Evolutionary conservation across 345 rosid genomes (phyloP).

Genomic region (Eucalyptus erythrocorys): DNA sequence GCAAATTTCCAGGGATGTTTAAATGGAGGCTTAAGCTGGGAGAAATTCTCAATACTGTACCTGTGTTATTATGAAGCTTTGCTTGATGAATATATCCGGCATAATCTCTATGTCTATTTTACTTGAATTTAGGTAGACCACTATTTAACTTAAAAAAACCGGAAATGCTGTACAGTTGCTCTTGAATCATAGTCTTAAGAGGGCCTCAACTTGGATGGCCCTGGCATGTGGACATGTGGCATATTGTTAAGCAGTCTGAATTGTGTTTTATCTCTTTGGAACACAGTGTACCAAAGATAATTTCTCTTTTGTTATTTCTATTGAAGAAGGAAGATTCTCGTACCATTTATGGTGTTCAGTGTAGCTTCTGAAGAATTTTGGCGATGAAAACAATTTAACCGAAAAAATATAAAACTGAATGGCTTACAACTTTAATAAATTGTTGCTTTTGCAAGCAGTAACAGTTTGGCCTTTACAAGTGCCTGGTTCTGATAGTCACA

Average conservation of each 20-base stretch:
- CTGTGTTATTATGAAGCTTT: not conserved
- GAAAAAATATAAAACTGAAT: not conserved
- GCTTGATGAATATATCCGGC: not conserved
- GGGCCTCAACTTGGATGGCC: not conserved
- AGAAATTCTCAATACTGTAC: not conserved
- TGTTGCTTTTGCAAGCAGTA: not conserved
- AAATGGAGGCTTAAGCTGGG: not conserved
- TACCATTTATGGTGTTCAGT: not conserved
- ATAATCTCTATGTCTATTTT: not conserved
- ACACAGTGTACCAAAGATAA: not conserved
- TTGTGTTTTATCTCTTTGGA: not conserved
- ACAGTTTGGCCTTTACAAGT: not conserved
- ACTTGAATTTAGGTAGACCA: not conserved
- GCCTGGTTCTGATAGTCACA: not conserved
- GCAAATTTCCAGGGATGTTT: not conserved
- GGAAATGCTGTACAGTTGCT: not conserved
- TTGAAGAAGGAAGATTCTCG: not conserved
- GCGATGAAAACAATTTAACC: not conserved
- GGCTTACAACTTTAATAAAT: not conserved
- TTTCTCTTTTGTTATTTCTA: not conserved
- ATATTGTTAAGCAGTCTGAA: not conserved
- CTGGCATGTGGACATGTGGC: not conserved
- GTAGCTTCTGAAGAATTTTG: not conserved
- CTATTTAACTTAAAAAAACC: not conserved
- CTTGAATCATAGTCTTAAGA: not conserved